Base-by-base conservation (phyloP, 2,329 filamentous ascomycete genomes). In the Fonsecaea pugnacius region DNA sequence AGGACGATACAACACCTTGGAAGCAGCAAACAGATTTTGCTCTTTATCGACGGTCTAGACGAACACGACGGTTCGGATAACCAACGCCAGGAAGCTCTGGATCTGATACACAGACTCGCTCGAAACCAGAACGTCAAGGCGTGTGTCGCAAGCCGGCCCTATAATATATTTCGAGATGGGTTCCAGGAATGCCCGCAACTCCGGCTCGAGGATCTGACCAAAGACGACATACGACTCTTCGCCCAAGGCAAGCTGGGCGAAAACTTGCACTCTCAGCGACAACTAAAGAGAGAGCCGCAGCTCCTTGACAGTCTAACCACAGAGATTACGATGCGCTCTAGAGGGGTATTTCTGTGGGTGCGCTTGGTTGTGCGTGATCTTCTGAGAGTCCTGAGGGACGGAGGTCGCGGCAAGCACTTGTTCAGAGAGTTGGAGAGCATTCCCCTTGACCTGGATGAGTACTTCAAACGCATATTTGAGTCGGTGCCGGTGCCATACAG, bases 261-360 rank as follows among this genome's bases (percentile, higher is more conserved):
- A 12, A 57, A 35, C 18, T 18, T 35, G 10, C 48, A 51, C 48
- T 51, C 27, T 51, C 14, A 18, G 21, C 56, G 56, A 9, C 30
- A 33, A 10, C 50, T 32, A 50, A 4, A 8, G 12, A 4, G 18
- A 27, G 18, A 27, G 10, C 48, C 48, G 21, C 48, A 51, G 21
- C 48, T 51, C 2, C 48, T 51, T 24, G 18, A n/a, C n/a, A n/a
- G 12, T 14, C 58, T 18, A 43, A 59, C 46, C n/a, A 18, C 24
- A 6, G 63, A 75, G 14, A 58, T 83, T 32, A 70, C 71, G 4
- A 56, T 71, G 4, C 79, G 77, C 38, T 72, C 80, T 0, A 74
- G 73, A 0, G 79, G 80, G 0, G 72, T 83, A 3, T 82, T 83
- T 54, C 70, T 82, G 61, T 83, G 81, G 79, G 77, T 79, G 1